Evolutionary conservation across 306 rosid species (phyloP).

Genomic region (Medicago truncatula): DNA sequence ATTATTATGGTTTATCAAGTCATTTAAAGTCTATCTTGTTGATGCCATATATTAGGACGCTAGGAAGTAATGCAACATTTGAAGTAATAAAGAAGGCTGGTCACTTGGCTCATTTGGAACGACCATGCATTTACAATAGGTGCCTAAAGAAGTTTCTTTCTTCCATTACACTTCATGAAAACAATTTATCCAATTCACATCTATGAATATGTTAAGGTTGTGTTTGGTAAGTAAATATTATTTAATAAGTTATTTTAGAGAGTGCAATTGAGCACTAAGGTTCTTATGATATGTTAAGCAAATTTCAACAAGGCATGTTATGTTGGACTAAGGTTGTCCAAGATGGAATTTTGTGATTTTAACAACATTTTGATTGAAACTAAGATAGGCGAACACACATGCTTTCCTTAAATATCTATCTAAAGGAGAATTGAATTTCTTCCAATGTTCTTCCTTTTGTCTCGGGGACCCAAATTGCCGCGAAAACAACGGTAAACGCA

Average conservation of each 20-base stretch:
- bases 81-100: constrained; percentile 62
- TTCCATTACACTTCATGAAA: neutral
- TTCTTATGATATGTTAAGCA: too few species aligned
- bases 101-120: constrained; percentile 72
- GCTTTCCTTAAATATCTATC: constrained; percentile 4
- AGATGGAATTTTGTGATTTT: too few species aligned
- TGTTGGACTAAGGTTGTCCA: too few species aligned
- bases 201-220: neutral
- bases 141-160: constrained; percentile 37
- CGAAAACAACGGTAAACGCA: constrained; percentile 60
- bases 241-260: neutral
- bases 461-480: constrained; percentile 69
- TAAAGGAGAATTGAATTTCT: constrained; percentile 74
- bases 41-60: neutral
- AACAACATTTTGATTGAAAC: neutral
- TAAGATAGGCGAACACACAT: neutral
- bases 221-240: neutral
- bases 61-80: constrained; percentile 53
- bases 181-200: neutral
- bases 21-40: neutral
- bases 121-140: constrained; percentile 46
- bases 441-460: constrained; percentile 86
- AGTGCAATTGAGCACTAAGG: neutral
- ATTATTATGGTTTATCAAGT: neutral
- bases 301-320: too few species aligned